Percentiles rank a stretch among this genome's conserved stretches.
These are phyloP conservation scores for Leishmania lainsoni DNA, from an alignment of 208 protist genomes.

Conservation along the genomic window DNA sequence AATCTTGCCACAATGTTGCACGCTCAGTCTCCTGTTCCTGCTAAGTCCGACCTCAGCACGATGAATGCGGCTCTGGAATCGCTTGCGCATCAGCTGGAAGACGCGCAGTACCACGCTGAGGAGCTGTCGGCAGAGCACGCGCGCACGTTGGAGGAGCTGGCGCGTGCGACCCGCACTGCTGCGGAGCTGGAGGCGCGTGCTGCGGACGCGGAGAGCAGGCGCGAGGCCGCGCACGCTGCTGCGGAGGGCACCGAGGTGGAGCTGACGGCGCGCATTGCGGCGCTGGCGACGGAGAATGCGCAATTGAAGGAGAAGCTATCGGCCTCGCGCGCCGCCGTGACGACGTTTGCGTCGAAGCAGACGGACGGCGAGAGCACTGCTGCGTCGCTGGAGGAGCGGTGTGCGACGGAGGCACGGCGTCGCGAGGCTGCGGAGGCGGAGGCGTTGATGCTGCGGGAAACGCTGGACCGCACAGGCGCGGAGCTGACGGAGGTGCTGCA, in stretches of 20 bases:
- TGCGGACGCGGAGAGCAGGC: slow-evolving; percentile 1
- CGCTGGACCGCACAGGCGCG: not conserved
- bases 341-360: slow-evolving; percentile 8
- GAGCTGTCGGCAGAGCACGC: slow-evolving; percentile 3
- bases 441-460: not conserved
- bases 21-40: not conserved
- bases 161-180: slow-evolving; percentile 7
- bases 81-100: slow-evolving; percentile 28
- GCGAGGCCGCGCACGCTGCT: slow-evolving; percentile 13
- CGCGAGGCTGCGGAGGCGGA: slow-evolving; percentile 10
- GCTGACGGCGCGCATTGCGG: not conserved
- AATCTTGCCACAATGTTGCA: not conserved
- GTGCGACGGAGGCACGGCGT: slow-evolving; percentile 1
- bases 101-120: slow-evolving; percentile 8
- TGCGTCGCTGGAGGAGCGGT: slow-evolving; percentile 6
- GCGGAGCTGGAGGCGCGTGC: slow-evolving; percentile 12
- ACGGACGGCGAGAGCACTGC: not conserved
- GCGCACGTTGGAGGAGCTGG: slow-evolving; percentile 13
- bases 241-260: not conserved
- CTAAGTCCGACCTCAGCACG: not conserved
- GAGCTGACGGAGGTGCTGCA: slow-evolving; percentile 23
- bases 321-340: slow-evolving; percentile 3
- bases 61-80: slow-evolving; percentile 11
- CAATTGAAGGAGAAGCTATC: slow-evolving; percentile 29
- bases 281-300: slow-evolving; percentile 7